These are phyloP conservation scores for Marchantia paleacea DNA, from an alignment of 225 moss, liverwort and hornwort genomes.

Conservation along the genomic window DNA sequence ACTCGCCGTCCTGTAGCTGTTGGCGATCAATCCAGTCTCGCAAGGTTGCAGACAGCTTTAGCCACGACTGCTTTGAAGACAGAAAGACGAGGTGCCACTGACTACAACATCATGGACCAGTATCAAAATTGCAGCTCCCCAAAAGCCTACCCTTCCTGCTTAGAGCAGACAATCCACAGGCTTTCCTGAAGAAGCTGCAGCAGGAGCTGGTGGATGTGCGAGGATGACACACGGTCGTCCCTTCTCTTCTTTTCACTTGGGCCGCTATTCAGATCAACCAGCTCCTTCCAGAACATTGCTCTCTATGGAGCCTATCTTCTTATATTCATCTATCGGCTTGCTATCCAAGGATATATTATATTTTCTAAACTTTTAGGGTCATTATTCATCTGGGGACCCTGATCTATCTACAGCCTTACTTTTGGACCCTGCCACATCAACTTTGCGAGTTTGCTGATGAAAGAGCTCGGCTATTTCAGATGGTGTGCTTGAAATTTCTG, in stretches of 20 bases:
- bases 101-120: neutral
- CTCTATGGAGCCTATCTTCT: neutral
- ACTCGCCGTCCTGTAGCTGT: too few species aligned
- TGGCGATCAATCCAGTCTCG: too few species aligned
- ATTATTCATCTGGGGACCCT: conserved; percentile 20
- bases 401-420: conserved; percentile 12
- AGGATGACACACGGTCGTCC: neutral
- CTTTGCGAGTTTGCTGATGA: conserved; percentile 73
- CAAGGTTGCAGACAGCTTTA: too few species aligned
- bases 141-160: neutral
- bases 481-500: conserved; percentile 69
- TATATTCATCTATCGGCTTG: neutral
- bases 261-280: neutral
- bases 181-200: neutral
- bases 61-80: too few species aligned
- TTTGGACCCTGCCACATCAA: conserved; percentile 50
- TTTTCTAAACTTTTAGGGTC: neutral
- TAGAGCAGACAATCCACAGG: neutral
- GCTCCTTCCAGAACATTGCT: neutral
- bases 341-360: neutral
- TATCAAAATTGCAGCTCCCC: neutral
- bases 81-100: too few species aligned
- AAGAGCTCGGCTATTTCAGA: conserved; percentile 72
- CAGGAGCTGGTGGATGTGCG: neutral
- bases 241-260: neutral